Evolutionary conservation across 176 grass and related monocot species (phyloP), one percentile per base, ranked within the genome.

Genomic region (Sorghum bicolor): DNA sequence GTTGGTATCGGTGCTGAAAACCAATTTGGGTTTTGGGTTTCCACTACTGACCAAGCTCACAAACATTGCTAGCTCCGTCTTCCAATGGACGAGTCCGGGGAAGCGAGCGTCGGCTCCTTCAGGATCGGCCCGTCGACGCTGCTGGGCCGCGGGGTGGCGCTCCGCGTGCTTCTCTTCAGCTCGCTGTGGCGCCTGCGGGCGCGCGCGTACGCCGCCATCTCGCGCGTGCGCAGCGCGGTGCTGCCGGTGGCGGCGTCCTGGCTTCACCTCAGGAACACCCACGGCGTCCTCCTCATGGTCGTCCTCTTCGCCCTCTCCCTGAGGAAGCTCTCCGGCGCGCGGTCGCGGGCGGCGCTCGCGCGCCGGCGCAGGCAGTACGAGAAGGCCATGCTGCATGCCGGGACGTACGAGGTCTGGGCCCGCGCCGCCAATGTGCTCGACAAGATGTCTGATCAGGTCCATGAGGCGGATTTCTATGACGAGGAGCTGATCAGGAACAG

Each of bases 381-480:
- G 83, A 88, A 83, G 72, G 67, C 68, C 36, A 92, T 95, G 87
- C 85, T 83, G 71, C 76, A 77, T 22, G 93, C 93, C 9, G 87
- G 77, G 10, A 89, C 93, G 8, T 98, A 98, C n/a, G 91, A 98
- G 86, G 96, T 95, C 68, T 98, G 96, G 96, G 80, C 83, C 55
- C 91, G 92, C 65, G 96, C 89, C 15, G 93, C 96, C 73, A 95
- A 93, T 86, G 89, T 98, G 93, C 89, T 95, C 64, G 96, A 98
- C 66, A 92, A 63, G 79, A 83, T 92, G 91, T 89, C 80, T 1
- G 88, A 78, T 7, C 89, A 88, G 85, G 82, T 87, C 19, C 84
- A 78, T 20, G 96, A 99, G 82, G 16, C 87, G 0, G 83, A 89
- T 50, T 78, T 94, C 70, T 96, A 94, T 10, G 96, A 96, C 36